These are phyloP conservation scores for Alternaria triticimaculans DNA, from an alignment of 2,329 filamentous ascomycete species.

Conservation along the genomic window DNA sequence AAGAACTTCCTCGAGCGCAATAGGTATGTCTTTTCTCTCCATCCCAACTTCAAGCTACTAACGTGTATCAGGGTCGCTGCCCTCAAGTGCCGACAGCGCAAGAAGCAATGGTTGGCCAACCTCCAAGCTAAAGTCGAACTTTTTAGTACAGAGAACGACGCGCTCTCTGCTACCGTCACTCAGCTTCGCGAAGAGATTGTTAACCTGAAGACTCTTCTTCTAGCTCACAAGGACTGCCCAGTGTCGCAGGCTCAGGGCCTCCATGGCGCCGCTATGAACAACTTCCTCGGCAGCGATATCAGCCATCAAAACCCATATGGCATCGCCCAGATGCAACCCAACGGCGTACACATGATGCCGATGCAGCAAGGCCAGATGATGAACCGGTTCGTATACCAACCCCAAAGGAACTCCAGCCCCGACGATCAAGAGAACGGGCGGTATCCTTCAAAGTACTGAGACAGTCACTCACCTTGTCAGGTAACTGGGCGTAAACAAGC, in stretches of 20 bases:
- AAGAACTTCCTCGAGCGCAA: constrained; percentile 98
- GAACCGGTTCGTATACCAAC: constrained; percentile 47
- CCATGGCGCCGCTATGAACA: constrained; percentile 57
- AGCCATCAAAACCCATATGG: constrained; percentile 58
- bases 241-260: constrained; percentile 87
- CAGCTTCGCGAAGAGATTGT: constrained; percentile 91
- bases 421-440: constrained; percentile 37
- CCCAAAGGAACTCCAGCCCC: constrained; percentile 27
- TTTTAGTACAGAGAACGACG: constrained; percentile 90
- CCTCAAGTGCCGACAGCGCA: constrained; percentile 94
- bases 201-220: constrained; percentile 87
- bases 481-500: constrained; percentile 33
- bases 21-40: constrained; percentile 66
- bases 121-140: constrained; percentile 94
- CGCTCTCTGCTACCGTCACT: constrained; percentile 80
- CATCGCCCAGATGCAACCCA: constrained; percentile 53
- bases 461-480: constrained; percentile 40
- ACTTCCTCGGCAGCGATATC: constrained; percentile 55
- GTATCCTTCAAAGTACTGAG: constrained; percentile 33
- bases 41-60: constrained; percentile 18
- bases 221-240: constrained; percentile 96
- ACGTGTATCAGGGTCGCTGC: constrained; percentile 77
- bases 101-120: constrained; percentile 98
- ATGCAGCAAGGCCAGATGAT: constrained; percentile 49
- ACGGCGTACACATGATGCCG: constrained; percentile 52